These are phyloP conservation scores for Aegilops bicornis DNA, from an alignment of 176 grass and related monocot species.

Conservation along the genomic window DNA sequence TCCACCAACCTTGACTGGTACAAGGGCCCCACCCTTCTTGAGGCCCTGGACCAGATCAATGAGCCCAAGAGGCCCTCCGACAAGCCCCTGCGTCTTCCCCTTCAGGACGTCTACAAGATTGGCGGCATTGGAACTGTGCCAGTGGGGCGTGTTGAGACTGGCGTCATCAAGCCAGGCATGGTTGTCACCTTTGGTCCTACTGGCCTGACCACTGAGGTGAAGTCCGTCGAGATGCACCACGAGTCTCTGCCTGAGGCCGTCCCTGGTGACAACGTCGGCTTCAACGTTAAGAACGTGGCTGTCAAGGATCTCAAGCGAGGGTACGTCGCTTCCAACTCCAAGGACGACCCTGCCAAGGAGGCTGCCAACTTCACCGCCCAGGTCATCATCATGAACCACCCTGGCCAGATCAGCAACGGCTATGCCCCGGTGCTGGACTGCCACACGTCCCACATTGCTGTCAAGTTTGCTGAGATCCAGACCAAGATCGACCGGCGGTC, in stretches of 20 bases:
- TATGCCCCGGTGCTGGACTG: constrained; percentile 66
- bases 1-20: constrained; percentile 83
- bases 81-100: constrained; percentile 84
- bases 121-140: constrained; percentile 79
- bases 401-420: constrained; percentile 62
- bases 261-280: constrained; percentile 64
- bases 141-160: constrained; percentile 67
- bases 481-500: constrained; percentile 72
- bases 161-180: constrained; percentile 59
- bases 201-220: constrained; percentile 71
- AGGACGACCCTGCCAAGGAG: constrained; percentile 72
- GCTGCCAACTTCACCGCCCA: constrained; percentile 62
- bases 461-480: constrained; percentile 68
- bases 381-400: constrained; percentile 87
- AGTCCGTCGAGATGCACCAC: constrained; percentile 85
- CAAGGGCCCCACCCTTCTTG: constrained; percentile 83
- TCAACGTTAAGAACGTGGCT: constrained; percentile 76
- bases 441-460: constrained; percentile 67
- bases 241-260: constrained; percentile 55
- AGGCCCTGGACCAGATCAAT: constrained; percentile 59
- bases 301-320: constrained; percentile 81
- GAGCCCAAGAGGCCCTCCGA: constrained; percentile 79
- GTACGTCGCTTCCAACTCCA: constrained; percentile 67
- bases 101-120: constrained; percentile 88
- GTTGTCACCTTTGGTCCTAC: constrained; percentile 63